Conservation (phyloP, 148 eudicot species). For the Camellia lanceoleosa region DNA sequence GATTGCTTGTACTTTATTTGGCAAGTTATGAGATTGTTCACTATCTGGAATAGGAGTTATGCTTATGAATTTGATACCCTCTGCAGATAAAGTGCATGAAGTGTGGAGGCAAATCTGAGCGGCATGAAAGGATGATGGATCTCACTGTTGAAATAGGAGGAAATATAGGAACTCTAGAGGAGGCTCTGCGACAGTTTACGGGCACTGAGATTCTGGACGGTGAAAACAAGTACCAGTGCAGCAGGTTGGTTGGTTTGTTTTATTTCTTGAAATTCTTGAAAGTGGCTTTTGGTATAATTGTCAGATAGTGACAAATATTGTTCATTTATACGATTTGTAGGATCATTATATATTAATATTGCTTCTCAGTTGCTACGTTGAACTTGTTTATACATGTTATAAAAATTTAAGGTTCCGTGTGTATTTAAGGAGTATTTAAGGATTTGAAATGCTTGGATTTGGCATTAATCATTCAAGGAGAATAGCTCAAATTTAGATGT, state of each 20-base stretch:
- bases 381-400: no score
- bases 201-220: constrained; percentile 75
- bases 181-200: constrained; percentile 65
- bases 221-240: constrained; percentile 79
- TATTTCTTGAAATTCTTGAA: background rate
- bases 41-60: background rate
- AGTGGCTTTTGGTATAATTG: background rate
- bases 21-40: background rate
- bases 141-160: constrained; percentile 82
- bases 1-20: constrained; percentile 3
- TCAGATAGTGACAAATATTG: background rate
- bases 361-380: no score
- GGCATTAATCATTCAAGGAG: no score
- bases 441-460: no score
- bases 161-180: constrained; percentile 71
- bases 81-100: constrained; percentile 76
- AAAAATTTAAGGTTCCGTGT: no score
- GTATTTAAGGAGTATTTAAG: no score
- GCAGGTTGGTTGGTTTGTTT: constrained; percentile 55
- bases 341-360: no score
- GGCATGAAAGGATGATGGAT: constrained; percentile 83
- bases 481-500: no score
- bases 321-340: no score
- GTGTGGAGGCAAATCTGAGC: constrained; percentile 70
- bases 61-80: background rate